Percentiles rank a stretch among this genome's conserved stretches.
These are phyloP conservation scores for Iberis pinnata DNA, from an alignment of 345 rosid genomes.

Conservation along the genomic window DNA sequence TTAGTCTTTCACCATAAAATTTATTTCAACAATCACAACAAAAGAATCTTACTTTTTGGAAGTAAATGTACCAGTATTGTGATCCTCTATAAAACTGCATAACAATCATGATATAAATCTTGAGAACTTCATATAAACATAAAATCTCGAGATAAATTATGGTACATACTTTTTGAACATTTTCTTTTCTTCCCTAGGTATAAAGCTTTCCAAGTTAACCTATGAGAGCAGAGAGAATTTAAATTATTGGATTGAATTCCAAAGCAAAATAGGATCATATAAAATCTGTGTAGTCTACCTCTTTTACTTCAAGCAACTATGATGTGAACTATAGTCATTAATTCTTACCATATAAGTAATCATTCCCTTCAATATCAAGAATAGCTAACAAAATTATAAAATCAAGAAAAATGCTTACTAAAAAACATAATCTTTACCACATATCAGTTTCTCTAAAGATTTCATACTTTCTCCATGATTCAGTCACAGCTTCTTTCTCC, in stretches of 20 bases:
- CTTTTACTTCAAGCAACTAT: constrained; percentile 86
- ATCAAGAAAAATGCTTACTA: background rate
- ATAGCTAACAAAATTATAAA: background rate
- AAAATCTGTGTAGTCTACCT: constrained; percentile 29
- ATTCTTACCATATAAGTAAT: constrained; percentile 43
- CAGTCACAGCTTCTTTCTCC: constrained; percentile 76
- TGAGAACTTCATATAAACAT: background rate
- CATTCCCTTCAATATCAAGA: constrained; percentile 3
- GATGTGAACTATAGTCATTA: constrained; percentile 97
- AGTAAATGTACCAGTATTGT: constrained; percentile 92
- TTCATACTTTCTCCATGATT: constrained; percentile 93
- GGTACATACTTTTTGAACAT: constrained; percentile 73
- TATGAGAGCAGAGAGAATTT: constrained; percentile 9
- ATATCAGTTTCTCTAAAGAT: constrained; percentile 87
- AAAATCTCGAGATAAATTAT: background rate
- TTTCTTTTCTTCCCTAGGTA: constrained; percentile 97
- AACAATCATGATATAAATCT: constrained; percentile 4
- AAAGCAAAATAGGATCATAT: background rate
- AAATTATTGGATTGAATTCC: background rate
- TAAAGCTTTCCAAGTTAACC: constrained; percentile 87
- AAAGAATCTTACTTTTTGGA: constrained; percentile 74
- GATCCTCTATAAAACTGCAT: constrained; percentile 93
- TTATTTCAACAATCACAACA: background rate
- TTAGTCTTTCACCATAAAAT: background rate
- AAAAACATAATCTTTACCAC: constrained; percentile 47